These are phyloP conservation scores for Calonectria pauciramosa DNA, from an alignment of 2,329 filamentous ascomycete species.

Conservation along the genomic window DNA sequence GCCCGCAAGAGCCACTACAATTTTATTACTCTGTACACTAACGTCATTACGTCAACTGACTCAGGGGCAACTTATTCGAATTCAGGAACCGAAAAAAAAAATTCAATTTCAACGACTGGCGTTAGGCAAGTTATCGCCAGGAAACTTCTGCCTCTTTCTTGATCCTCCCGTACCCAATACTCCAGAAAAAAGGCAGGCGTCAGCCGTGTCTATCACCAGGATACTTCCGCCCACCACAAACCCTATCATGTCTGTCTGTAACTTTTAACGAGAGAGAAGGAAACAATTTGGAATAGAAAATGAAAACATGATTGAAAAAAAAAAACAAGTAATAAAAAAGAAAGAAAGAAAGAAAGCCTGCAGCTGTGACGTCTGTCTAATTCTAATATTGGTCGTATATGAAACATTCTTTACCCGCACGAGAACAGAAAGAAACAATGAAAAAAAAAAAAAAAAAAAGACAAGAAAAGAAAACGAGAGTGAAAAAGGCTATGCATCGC, in stretches of 20 bases:
- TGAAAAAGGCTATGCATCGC: neutral
- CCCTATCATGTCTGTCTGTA: neutral
- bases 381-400: neutral
- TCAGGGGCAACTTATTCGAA: neutral
- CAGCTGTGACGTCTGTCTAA: slow-evolving; percentile 1
- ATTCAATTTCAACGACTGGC: neutral
- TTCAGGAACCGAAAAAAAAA: neutral
- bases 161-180: neutral
- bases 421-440: neutral
- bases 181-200: neutral
- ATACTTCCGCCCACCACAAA: neutral
- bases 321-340: neutral
- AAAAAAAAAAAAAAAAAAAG: neutral
- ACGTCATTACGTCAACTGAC: neutral
- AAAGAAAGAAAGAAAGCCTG: neutral
- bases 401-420: neutral
- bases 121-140: neutral
- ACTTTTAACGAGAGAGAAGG: neutral
- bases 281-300: neutral
- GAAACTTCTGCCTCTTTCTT: neutral
- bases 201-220: neutral
- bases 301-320: too few species aligned
- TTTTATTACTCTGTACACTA: neutral
- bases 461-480: neutral
- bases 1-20: neutral